phyloP scores from a whole-genome alignment of 2,329 filamentous ascomycete species.

The Sarocladium kiliense region DNA sequence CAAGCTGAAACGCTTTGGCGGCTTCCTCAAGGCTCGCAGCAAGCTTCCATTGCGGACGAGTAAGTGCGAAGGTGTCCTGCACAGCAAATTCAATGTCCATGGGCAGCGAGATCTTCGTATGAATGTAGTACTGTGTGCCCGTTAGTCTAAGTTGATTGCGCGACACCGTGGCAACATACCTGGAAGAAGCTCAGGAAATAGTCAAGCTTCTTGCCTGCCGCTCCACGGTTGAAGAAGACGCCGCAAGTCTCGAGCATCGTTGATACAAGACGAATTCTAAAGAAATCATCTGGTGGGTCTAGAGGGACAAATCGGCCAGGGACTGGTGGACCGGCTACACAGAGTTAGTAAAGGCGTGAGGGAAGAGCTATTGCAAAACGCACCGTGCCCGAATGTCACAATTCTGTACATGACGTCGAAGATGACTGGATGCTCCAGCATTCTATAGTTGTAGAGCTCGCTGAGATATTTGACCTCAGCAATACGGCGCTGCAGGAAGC shows the following conservation, averaged over 20 bases:
- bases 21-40: constrained; percentile 78
- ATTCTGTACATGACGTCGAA: constrained; percentile 96
- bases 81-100: constrained; percentile 98
- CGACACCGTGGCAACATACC: constrained; percentile 27
- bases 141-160: constrained; percentile 11
- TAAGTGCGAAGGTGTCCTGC: constrained; percentile 81
- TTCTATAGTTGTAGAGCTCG: constrained; percentile 95
- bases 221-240: constrained; percentile 90
- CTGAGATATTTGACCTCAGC: constrained; percentile 95
- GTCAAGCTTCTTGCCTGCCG: constrained; percentile 93
- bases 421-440: constrained; percentile 91
- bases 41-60: constrained; percentile 90
- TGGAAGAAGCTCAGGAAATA: constrained; percentile 97
- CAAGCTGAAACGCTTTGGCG: constrained; percentile 74
- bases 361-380: constrained; percentile 20
- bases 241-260: constrained; percentile 92
- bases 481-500: constrained; percentile 90
- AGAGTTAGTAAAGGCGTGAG: constrained; percentile 12
- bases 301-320: constrained; percentile 72
- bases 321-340: constrained; percentile 67
- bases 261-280: constrained; percentile 85
- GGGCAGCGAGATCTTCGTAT: constrained; percentile 80
- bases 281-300: constrained; percentile 90
- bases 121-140: constrained; percentile 72
- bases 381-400: constrained; percentile 82